These are phyloP conservation scores for Suhomyces pyralidae DNA, from an alignment of 805 yeast genomes.

Conservation along the genomic window DNA sequence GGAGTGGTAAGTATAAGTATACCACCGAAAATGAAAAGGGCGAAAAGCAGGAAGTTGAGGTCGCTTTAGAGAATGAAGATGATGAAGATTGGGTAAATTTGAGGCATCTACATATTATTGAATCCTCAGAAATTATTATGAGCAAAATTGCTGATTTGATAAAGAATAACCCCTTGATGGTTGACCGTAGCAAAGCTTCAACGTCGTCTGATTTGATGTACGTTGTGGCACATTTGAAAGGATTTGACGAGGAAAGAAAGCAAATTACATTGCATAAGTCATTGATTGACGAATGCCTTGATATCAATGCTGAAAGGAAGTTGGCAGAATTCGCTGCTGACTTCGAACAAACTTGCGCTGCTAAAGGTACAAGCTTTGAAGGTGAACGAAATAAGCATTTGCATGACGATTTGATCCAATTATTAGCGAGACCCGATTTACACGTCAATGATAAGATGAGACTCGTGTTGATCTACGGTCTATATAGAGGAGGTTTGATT, in stretches of 20 bases:
- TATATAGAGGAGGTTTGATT: slow-evolving; percentile 79
- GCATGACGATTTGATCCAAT: slow-evolving; percentile 57
- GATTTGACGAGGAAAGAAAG: slow-evolving; percentile 64
- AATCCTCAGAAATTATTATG: slow-evolving; percentile 61
- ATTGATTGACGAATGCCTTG: slow-evolving; percentile 63
- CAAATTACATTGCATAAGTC: slow-evolving; percentile 58
- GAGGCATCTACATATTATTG: slow-evolving; percentile 73
- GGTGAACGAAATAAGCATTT: slow-evolving; percentile 59
- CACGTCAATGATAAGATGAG: slow-evolving; percentile 70
- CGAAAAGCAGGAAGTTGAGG: slow-evolving; percentile 27
- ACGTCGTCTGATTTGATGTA: slow-evolving; percentile 70
- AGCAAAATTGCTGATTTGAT: slow-evolving; percentile 61
- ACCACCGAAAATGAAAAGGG: slow-evolving; percentile 53
- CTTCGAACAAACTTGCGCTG: slow-evolving; percentile 78
- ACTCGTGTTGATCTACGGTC: slow-evolving; percentile 66
- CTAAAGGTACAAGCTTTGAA: slow-evolving; percentile 66
- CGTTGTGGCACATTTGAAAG: slow-evolving; percentile 67
- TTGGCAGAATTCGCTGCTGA: slow-evolving; percentile 71
- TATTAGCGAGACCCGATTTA: slow-evolving; percentile 49
- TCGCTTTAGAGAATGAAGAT: slow-evolving; percentile 51
- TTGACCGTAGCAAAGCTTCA: slow-evolving; percentile 62
- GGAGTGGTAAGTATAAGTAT: slow-evolving; percentile 47
- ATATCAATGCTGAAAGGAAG: slow-evolving; percentile 52
- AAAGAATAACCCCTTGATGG: slow-evolving; percentile 70
- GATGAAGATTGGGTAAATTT: slow-evolving; percentile 73